These are phyloP conservation scores for Cenchrus fungigraminus DNA, from an alignment of 176 grass and related monocot species.

Conservation along the genomic window DNA sequence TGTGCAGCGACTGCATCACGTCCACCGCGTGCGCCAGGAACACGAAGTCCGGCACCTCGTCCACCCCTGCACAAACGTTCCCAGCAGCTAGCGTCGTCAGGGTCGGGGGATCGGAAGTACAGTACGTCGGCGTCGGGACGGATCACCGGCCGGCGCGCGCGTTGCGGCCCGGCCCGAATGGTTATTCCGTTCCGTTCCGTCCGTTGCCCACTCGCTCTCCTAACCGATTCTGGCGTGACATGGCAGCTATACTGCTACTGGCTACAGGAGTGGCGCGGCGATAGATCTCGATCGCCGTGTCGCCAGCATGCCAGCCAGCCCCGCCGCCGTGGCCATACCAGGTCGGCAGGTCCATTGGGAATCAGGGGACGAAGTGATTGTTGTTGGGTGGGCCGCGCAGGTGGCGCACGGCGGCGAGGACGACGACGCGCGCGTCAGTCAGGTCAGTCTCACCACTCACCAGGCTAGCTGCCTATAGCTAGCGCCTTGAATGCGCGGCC, in stretches of 20 bases:
- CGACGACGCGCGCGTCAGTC: background rate
- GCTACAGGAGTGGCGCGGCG: background rate
- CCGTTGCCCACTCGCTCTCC: background rate
- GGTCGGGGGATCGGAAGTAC: too few relatives aligned
- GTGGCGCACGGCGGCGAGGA: background rate
- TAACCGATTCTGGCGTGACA: background rate
- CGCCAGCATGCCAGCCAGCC: too few relatives aligned
- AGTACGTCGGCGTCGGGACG: too few relatives aligned
- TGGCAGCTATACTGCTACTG: too few relatives aligned
- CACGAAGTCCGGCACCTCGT: constrained; percentile 83
- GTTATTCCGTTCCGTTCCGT: background rate
- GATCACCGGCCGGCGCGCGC: too few relatives aligned
- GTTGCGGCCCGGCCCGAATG: too few relatives aligned
- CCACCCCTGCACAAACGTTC: constrained; percentile 36
- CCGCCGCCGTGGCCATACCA: background rate
- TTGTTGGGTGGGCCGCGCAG: background rate
- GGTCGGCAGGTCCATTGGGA: background rate
- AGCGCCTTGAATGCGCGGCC: background rate
- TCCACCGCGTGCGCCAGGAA: constrained; percentile 90
- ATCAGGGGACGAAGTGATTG: too few relatives aligned
- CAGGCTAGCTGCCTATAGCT: background rate
- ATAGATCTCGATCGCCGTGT: background rate
- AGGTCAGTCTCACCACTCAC: background rate
- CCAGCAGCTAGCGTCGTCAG: background rate
- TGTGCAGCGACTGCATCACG: constrained; percentile 71